Conservation (phyloP, 805 yeast species). For the Phaffomyces antillensis region DNA sequence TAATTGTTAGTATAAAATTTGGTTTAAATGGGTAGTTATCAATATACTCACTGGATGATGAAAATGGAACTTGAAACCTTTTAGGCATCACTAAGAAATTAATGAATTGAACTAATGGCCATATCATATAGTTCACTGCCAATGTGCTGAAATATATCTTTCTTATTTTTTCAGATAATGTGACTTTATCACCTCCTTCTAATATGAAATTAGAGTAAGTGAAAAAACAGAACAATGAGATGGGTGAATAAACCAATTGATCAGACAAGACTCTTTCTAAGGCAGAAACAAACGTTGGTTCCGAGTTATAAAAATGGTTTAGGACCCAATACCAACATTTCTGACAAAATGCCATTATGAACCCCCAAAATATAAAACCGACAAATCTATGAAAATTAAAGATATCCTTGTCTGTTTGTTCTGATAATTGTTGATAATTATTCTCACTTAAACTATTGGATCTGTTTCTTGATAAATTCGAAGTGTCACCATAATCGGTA, state of each 20-base stretch:
- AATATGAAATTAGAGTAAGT: slow-evolving; percentile 76
- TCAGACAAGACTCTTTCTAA: slow-evolving; percentile 84
- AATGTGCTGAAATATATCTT: slow-evolving; percentile 62
- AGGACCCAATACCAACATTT: slow-evolving; percentile 84
- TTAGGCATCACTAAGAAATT: slow-evolving; percentile 67
- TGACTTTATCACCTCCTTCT: slow-evolving; percentile 64
- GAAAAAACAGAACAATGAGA: slow-evolving; percentile 74
- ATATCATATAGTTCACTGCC: slow-evolving; percentile 61
- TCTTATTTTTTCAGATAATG: slow-evolving; percentile 55
- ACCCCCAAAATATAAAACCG: slow-evolving; percentile 86
- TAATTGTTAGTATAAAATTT: slow-evolving; percentile 10
- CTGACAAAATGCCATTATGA: slow-evolving; percentile 72
- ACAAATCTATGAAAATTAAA: slow-evolving; percentile 67
- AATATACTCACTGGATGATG: slow-evolving; percentile 55
- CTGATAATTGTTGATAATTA: slow-evolving; percentile 25
- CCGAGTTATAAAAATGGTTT: slow-evolving; percentile 68
- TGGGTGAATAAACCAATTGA: slow-evolving; percentile 84
- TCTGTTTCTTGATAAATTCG: slow-evolving; percentile 17
- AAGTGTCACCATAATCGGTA: slow-evolving; percentile 27
- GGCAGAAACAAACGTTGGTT: slow-evolving; percentile 79
- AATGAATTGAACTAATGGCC: slow-evolving; percentile 78
- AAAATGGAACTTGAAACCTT: slow-evolving; percentile 81
- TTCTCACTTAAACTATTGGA: slow-evolving; percentile 22
- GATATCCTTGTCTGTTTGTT: slow-evolving; percentile 22
- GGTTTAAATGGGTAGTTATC: too few relatives aligned